Percentiles rank a stretch among this genome's conserved stretches.
These are phyloP conservation scores for Fusarium pininemorale DNA, from an alignment of 2,329 filamentous ascomycete genomes.

Conservation along the genomic window DNA sequence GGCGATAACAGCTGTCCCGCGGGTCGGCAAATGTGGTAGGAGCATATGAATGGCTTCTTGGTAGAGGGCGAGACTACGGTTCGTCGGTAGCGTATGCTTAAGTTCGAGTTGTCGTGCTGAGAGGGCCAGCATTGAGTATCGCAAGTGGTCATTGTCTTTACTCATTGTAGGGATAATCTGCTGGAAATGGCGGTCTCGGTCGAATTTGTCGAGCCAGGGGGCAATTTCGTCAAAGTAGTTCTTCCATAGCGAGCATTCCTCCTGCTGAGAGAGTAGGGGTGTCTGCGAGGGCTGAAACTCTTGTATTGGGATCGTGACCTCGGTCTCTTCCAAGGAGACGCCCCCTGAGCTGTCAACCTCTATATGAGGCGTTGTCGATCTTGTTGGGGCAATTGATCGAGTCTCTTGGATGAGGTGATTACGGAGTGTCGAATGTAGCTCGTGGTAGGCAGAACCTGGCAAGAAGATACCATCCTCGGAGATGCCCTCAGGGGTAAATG, in stretches of 20 bases:
- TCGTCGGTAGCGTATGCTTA: constrained; percentile 48
- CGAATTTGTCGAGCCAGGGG: constrained; percentile 63
- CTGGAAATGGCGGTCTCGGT: constrained; percentile 58
- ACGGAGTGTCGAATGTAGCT: constrained; percentile 55
- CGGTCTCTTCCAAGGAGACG: constrained; percentile 13
- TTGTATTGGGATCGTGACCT: constrained; percentile 12
- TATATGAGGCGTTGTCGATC: constrained; percentile 34
- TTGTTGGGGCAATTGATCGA: constrained; percentile 50
- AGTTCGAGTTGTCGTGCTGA: constrained; percentile 62
- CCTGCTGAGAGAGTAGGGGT: constrained; percentile 38
- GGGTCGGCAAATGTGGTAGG: constrained; percentile 57
- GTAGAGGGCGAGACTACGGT: constrained; percentile 57
- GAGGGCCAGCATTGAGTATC: constrained; percentile 60
- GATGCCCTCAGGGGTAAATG: constrained; percentile 46
- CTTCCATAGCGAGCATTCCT: constrained; percentile 51
- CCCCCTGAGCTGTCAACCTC: constrained; percentile 21
- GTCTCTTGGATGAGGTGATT: constrained; percentile 57
- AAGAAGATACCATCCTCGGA: constrained; percentile 56
- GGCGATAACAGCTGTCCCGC: constrained; percentile 59
- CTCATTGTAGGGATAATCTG: constrained; percentile 58
- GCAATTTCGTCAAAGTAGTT: constrained; percentile 55
- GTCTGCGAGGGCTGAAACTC: constrained; percentile 31
- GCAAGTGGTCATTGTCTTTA: constrained; percentile 53
- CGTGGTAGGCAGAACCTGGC: constrained; percentile 57
- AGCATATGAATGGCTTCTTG: constrained; percentile 61